phyloP scores from a whole-genome alignment of 345 rosid species.

The Melaleuca alternifolia region DNA sequence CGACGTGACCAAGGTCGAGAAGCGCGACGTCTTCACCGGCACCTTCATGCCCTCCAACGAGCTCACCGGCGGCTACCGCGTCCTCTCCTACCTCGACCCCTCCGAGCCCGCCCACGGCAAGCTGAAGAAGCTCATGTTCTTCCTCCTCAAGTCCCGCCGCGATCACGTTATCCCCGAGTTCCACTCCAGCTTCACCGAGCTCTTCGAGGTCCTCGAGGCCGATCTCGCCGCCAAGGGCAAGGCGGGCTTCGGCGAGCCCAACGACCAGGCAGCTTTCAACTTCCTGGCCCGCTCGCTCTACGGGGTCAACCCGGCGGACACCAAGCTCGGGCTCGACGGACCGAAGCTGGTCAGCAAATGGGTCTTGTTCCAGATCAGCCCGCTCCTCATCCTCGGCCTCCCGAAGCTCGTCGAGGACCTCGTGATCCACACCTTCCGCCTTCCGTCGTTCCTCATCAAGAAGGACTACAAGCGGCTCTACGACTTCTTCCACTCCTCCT shows the following conservation, averaged over 20 bases:
- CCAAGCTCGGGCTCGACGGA: constrained; percentile 53
- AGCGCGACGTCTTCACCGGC: constrained; percentile 75
- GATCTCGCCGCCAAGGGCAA: constrained; percentile 53
- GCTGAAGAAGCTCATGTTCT: constrained; percentile 60
- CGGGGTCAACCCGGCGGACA: constrained; percentile 45
- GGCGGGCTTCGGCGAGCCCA: constrained; percentile 30
- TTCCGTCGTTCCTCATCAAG: constrained; percentile 54
- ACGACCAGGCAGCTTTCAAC: constrained; percentile 60
- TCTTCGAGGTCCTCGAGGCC: constrained; percentile 45
- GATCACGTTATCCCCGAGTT: constrained; percentile 72
- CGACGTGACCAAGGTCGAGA: constrained; percentile 71
- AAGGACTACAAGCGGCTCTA: constrained; percentile 64
- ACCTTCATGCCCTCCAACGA: constrained; percentile 80
- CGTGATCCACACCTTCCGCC: constrained; percentile 42
- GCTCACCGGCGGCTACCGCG: constrained; percentile 80
- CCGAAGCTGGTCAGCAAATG: constrained; percentile 54
- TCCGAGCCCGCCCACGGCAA: constrained; percentile 69
- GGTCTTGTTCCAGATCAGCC: constrained; percentile 60
- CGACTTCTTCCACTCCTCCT: constrained; percentile 48
- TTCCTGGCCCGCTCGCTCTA: constrained; percentile 49
- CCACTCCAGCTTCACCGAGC: constrained; percentile 26
- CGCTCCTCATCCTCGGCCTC: constrained; percentile 44
- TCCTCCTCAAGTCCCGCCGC: constrained; percentile 43
- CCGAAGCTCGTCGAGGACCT: constrained; percentile 45
- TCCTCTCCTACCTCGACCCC: constrained; percentile 77